phyloP scores from a whole-genome alignment of 2,329 filamentous ascomycete species.

The Chaetomiaceae sp. region DNA sequence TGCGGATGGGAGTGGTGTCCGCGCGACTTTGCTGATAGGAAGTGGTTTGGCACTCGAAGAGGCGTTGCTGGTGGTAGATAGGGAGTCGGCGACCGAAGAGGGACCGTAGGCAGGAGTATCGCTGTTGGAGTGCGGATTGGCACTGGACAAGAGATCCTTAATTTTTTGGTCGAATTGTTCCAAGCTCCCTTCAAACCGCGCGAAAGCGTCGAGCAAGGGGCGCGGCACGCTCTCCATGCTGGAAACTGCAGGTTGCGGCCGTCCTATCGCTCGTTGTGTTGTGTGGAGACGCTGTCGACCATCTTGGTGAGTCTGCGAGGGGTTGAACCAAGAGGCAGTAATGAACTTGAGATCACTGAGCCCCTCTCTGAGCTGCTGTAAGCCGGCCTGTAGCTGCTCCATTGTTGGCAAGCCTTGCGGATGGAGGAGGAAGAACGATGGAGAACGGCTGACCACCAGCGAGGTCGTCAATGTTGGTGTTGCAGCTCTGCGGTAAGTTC shows the following conservation, averaged over 20 bases:
- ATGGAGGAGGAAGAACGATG: too few species aligned
- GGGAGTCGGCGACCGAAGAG: too few species aligned
- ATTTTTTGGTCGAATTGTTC: not conserved
- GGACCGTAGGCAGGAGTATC: too few species aligned
- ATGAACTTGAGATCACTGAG: not conserved
- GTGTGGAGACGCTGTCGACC: not conserved
- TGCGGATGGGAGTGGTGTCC: not conserved
- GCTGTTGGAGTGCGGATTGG: too few species aligned
- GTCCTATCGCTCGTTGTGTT: not conserved
- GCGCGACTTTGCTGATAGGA: not conserved
- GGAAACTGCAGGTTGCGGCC: not conserved
- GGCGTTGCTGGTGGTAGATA: not conserved
- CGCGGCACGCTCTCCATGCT: not conserved
- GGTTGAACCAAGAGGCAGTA: not conserved
- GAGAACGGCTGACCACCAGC: too few species aligned
- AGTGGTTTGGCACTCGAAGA: not conserved
- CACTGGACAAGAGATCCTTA: not conserved
- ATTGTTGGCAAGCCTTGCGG: too few species aligned
- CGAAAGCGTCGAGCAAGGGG: not conserved
- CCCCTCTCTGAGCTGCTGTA: not conserved
- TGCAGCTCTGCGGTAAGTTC: too few species aligned
- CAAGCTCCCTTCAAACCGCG: not conserved
- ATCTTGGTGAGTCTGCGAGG: not conserved
- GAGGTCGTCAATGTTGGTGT: not conserved
- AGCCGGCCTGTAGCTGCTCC: not conserved